phyloP scores from a whole-genome alignment of 305 asterid genomes.

The Fraxinus greggii region DNA sequence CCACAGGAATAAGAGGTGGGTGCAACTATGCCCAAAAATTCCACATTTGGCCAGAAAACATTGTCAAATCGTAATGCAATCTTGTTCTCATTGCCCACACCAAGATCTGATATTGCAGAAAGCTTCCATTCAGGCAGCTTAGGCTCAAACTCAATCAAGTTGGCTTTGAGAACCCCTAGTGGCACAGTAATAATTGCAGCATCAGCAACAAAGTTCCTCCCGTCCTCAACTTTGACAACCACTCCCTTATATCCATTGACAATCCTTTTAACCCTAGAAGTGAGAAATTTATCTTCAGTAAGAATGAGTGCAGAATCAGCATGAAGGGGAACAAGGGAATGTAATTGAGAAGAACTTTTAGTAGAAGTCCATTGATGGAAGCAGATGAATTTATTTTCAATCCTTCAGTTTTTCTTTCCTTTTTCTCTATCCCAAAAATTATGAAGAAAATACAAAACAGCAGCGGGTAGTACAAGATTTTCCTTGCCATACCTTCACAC shows the following conservation, averaged over 20 bases:
- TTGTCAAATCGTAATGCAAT: constrained; percentile 70
- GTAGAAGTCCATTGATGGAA: not conserved
- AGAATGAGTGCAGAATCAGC: not conserved
- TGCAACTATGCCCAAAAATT: constrained; percentile 77
- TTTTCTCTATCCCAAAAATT: not conserved
- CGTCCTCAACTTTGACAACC: constrained; percentile 65
- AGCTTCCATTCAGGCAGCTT: constrained; percentile 92
- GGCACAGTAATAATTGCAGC: constrained; percentile 92
- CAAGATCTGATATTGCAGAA: constrained; percentile 94
- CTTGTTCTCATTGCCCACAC: constrained; percentile 91
- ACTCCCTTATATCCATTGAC: constrained; percentile 65
- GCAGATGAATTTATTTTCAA: not conserved
- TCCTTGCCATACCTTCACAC: constrained; percentile 1
- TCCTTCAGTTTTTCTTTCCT: not conserved
- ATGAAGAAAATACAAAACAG: constrained; percentile 1
- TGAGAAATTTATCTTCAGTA: constrained; percentile 15
- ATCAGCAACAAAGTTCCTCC: constrained; percentile 75
- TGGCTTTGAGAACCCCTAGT: constrained; percentile 80
- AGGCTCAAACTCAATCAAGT: constrained; percentile 75
- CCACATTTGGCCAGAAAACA: constrained; percentile 95
- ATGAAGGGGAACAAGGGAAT: not conserved
- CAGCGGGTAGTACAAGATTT: constrained; percentile 3
- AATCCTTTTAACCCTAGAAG: constrained; percentile 66
- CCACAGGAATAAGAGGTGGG: constrained; percentile 83
- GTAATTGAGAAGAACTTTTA: not conserved